phyloP scores from a whole-genome alignment of 352 stramenopile genomes.

The Peronospora belbahrii region DNA sequence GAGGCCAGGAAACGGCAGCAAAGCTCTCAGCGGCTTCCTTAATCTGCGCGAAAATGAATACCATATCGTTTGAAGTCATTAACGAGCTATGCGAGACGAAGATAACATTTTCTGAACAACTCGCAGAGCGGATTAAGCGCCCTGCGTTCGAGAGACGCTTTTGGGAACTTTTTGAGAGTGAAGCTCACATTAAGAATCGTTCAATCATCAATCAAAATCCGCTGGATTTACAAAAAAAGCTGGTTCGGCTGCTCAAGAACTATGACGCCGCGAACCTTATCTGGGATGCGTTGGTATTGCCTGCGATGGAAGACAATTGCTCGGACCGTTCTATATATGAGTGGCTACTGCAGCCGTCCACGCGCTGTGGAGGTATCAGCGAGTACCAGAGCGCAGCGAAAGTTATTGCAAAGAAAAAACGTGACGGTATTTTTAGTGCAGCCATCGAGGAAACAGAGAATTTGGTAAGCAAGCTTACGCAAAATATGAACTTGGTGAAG shows the following conservation, averaged over 20 bases:
- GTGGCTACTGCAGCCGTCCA: conserved; percentile 57
- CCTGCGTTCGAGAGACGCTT: conserved; percentile 43
- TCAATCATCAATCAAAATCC: conserved; percentile 35
- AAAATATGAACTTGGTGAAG: conserved; percentile 35
- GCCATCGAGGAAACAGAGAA: conserved; percentile 46
- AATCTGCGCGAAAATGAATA: conserved; percentile 67
- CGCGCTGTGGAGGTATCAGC: conserved; percentile 54
- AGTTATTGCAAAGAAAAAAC: conserved; percentile 59
- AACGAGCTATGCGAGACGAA: conserved; percentile 52
- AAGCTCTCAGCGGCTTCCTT: conserved; percentile 43
- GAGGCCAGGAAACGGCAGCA: conserved; percentile 27
- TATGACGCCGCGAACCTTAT: conserved; percentile 56
- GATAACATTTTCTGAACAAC: conserved; percentile 37
- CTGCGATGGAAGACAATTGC: conserved; percentile 30
- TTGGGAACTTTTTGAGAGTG: conserved; percentile 53
- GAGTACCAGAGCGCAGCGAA: conserved; percentile 62
- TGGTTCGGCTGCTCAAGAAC: conserved; percentile 62
- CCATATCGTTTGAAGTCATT: conserved; percentile 48
- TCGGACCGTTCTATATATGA: conserved; percentile 33
- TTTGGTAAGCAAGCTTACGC: conserved; percentile 38
- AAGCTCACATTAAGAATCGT: conserved; percentile 41
- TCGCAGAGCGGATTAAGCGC: conserved; percentile 39
- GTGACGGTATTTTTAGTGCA: conserved; percentile 54
- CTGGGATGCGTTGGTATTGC: conserved; percentile 51
- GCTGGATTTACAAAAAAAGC: conserved; percentile 63